Evolutionary conservation across 2,329 filamentous ascomycete species (phyloP).

Genomic region (Raffaelea deltoideospora): DNA sequence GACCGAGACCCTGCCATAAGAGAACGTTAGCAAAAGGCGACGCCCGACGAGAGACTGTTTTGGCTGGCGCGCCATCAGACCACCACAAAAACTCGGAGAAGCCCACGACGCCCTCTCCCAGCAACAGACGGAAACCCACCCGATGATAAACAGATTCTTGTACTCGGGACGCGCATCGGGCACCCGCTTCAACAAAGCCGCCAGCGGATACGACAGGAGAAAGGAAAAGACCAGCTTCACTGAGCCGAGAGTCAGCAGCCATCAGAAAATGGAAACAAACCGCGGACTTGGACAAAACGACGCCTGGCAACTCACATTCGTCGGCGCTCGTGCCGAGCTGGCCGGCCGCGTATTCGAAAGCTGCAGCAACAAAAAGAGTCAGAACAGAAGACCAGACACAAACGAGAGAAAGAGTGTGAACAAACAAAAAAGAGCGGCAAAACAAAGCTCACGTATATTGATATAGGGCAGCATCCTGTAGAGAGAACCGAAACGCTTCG

Average conservation of each 20-base stretch:
- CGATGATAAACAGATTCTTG: constrained; percentile 81
- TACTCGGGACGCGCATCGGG: constrained; percentile 69
- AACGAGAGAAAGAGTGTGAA: not conserved
- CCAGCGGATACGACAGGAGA: constrained; percentile 81
- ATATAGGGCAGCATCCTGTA: constrained; percentile 16
- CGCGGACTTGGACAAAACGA: not conserved
- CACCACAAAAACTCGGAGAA: too few relatives aligned
- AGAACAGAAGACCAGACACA: not conserved
- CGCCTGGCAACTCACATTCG: constrained; percentile 23
- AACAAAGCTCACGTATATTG: constrained; percentile 11
- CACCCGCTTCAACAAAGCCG: constrained; percentile 74
- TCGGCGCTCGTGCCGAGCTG: constrained; percentile 28
- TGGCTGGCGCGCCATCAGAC: too few relatives aligned
- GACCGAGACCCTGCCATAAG: constrained; percentile 45
- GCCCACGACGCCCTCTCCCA: too few relatives aligned
- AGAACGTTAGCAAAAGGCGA: constrained; percentile 1
- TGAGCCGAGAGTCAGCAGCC: constrained; percentile 19
- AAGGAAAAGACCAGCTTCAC: constrained; percentile 91
- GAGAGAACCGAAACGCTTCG: too few relatives aligned
- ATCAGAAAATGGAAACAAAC: not conserved
- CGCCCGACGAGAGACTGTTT: too few relatives aligned
- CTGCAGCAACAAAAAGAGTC: constrained; percentile 13
- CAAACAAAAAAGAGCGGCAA: not conserved
- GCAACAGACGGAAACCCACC: constrained; percentile 41
- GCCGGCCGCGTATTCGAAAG: constrained; percentile 26